Evolutionary conservation across 2,329 filamentous ascomycete genomes (phyloP).

Genomic region (Neoscytalidium dimidiatum): DNA sequence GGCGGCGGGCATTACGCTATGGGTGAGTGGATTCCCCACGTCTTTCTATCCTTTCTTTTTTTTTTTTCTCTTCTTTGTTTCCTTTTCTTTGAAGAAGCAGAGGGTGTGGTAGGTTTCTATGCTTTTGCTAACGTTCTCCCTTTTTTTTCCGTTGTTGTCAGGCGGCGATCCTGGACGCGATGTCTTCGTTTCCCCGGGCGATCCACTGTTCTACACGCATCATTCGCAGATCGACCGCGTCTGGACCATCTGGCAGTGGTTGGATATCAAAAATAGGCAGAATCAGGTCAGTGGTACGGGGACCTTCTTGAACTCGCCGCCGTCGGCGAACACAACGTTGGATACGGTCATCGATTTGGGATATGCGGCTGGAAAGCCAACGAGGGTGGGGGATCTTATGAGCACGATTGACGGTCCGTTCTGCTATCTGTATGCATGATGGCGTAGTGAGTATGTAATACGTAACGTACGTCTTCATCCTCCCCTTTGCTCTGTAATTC

Average conservation of each 20-base stretch:
- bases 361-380: constrained; percentile 27
- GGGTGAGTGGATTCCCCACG: constrained; percentile 25
- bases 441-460: not conserved
- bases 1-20: constrained; percentile 50
- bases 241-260: constrained; percentile 55
- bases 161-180: constrained; percentile 49
- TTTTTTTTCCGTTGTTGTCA: no score
- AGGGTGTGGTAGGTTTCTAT: not conserved
- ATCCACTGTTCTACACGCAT: constrained; percentile 43
- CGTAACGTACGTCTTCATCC: not conserved
- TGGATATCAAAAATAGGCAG: constrained; percentile 40
- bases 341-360: constrained; percentile 45
- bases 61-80: not conserved
- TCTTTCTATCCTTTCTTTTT: not conserved
- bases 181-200: constrained; percentile 47
- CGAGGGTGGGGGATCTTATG: constrained; percentile 39
- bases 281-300: constrained; percentile 39
- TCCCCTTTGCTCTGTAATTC: no score
- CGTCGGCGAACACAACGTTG: constrained; percentile 47
- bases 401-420: constrained; percentile 47
- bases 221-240: constrained; percentile 51
- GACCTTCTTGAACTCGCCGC: constrained; percentile 49
- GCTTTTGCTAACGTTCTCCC: not conserved
- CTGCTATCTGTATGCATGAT: constrained; percentile 46
- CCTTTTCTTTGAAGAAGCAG: not conserved